Evolutionary conservation across 2,329 filamentous ascomycete species (phyloP).

Genomic region (Ramichloridium luteum): DNA sequence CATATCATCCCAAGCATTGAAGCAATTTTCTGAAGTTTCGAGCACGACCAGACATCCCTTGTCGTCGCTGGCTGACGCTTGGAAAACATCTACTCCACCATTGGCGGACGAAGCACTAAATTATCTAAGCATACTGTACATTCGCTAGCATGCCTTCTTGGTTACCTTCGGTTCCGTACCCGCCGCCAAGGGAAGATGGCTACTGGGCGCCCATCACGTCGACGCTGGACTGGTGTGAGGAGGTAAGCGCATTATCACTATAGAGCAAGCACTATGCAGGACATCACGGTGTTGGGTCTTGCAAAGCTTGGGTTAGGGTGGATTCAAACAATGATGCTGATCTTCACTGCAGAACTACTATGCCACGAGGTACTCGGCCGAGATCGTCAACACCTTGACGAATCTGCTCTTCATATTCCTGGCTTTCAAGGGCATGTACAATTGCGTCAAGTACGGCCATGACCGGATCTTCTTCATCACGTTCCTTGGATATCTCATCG

Average conservation of each 20-base stretch:
- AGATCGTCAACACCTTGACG: constrained; percentile 68
- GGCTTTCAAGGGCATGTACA: constrained; percentile 60
- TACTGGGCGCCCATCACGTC: constrained; percentile 58
- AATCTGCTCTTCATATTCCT: constrained; percentile 73
- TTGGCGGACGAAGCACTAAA: too few species aligned
- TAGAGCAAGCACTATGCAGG: too few species aligned
- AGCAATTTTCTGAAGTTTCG: too few species aligned
- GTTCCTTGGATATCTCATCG: constrained; percentile 49
- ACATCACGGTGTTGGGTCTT: too few species aligned
- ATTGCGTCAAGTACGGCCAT: constrained; percentile 60
- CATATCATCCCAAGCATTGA: too few species aligned
- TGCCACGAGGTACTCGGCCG: constrained; percentile 61
- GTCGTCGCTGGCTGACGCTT: too few species aligned
- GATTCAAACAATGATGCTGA: too few species aligned
- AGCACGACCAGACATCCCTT: too few species aligned
- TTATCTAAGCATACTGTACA: too few species aligned
- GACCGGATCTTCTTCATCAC: constrained; percentile 61
- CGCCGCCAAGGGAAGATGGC: constrained; percentile 19
- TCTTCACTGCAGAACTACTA: constrained; percentile 54
- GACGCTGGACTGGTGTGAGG: constrained; percentile 70
- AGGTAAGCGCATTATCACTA: constrained; percentile 40
- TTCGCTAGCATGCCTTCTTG: too few species aligned
- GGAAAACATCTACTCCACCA: too few species aligned
- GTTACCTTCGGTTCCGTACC: constrained; percentile 22
- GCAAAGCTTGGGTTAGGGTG: too few species aligned